phyloP scores from a whole-genome alignment of 106 monocot genomes.

The Dendrobium catenatum region DNA sequence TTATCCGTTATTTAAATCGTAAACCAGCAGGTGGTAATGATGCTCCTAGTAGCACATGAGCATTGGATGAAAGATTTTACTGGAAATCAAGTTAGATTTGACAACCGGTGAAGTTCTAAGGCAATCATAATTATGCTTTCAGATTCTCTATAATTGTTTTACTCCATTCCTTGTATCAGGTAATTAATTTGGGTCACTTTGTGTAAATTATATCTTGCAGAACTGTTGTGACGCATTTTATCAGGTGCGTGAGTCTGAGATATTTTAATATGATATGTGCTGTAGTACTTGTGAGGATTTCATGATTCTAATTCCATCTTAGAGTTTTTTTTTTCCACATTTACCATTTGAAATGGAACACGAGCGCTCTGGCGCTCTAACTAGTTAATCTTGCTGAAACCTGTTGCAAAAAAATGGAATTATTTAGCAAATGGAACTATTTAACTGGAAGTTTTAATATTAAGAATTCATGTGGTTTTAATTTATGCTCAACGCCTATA shows the following conservation, averaged over 20 bases:
- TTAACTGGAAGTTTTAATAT: too few relatives aligned
- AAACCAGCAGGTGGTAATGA: slow-evolving; percentile 79
- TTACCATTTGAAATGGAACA: neutral
- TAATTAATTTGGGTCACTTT: neutral
- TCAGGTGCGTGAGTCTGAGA: neutral
- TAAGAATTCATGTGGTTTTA: too few relatives aligned
- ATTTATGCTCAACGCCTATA: too few relatives aligned
- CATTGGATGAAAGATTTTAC: neutral
- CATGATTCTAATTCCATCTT: neutral
- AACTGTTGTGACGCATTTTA: neutral
- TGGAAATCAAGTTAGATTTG: slow-evolving; percentile 1
- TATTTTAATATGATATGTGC: neutral
- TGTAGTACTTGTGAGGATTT: neutral
- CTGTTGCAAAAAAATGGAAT: neutral
- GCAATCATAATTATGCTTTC: neutral
- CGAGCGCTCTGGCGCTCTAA: neutral
- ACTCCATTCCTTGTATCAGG: neutral
- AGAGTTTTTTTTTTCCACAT: neutral
- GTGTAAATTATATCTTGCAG: neutral
- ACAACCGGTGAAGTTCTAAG: neutral
- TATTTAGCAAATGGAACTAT: too few relatives aligned
- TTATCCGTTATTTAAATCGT: slow-evolving; percentile 90
- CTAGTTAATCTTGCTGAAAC: neutral
- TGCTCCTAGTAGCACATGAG: slow-evolving; percentile 67
- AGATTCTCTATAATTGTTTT: neutral